Evolutionary conservation across 108 stramenopile genomes (phyloP).

Genomic region (Hondaea fermentalgiana): DNA sequence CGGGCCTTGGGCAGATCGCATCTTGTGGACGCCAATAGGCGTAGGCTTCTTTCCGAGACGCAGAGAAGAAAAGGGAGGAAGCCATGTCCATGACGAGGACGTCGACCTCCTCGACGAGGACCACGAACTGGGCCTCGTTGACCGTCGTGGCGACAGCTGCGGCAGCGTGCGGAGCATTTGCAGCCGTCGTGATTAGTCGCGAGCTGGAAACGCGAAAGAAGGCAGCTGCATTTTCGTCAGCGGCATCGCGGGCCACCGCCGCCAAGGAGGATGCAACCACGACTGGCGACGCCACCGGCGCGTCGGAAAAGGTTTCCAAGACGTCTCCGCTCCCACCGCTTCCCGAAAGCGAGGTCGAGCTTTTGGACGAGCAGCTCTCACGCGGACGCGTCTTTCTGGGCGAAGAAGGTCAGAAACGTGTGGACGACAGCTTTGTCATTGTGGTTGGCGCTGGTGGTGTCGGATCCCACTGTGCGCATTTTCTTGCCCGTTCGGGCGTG

Average conservation of each 20-base stretch:
- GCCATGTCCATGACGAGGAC: too few relatives aligned
- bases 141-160: neutral
- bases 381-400: conserved; percentile 82
- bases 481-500: conserved; percentile 87
- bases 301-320: neutral
- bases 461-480: conserved; percentile 80
- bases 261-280: neutral
- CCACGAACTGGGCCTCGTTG: neutral
- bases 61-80: too few relatives aligned
- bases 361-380: conserved; percentile 72
- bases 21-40: too few relatives aligned
- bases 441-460: conserved; percentile 96
- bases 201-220: neutral
- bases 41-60: too few relatives aligned
- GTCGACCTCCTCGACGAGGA: too few relatives aligned
- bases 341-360: neutral
- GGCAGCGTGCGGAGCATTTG: neutral
- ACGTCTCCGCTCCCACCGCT: neutral
- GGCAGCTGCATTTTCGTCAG: neutral
- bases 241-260: neutral
- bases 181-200: neutral
- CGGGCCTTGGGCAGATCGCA: too few relatives aligned
- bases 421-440: conserved; percentile 53
- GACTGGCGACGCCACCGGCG: neutral
- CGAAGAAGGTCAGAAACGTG: conserved; percentile 52